phyloP scores from a whole-genome alignment of 1,139 yeast species.

The Geotrichum australiense region DNA sequence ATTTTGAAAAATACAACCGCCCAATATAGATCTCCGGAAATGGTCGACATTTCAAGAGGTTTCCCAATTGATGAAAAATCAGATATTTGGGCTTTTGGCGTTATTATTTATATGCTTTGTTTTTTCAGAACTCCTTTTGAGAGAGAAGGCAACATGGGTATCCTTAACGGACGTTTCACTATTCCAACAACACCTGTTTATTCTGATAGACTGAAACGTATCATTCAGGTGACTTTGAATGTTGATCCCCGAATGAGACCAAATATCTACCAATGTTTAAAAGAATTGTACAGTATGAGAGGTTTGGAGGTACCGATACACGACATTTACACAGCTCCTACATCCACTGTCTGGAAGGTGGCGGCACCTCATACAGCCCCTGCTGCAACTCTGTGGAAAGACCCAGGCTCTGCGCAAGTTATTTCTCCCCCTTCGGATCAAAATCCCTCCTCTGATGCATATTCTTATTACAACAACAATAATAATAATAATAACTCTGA shows the following conservation, averaged over 20 bases:
- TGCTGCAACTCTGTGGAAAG: slow-evolving; percentile 10
- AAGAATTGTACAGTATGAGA: slow-evolving; percentile 57
- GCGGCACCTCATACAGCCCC: slow-evolving; percentile 18
- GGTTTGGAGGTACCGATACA: slow-evolving; percentile 47
- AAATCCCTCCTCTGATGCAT: slow-evolving; percentile 21
- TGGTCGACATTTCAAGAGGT: slow-evolving; percentile 82
- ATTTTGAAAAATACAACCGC: slow-evolving; percentile 91
- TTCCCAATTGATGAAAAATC: slow-evolving; percentile 89
- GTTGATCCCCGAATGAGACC: slow-evolving; percentile 81
- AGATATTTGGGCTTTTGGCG: slow-evolving; percentile 96
- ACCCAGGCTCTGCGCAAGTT: slow-evolving; percentile 10
- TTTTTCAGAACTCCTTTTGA: slow-evolving; percentile 96
- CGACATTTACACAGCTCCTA: slow-evolving; percentile 25
- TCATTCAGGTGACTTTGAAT: slow-evolving; percentile 71
- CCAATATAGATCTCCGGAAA: slow-evolving; percentile 95
- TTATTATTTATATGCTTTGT: slow-evolving; percentile 82
- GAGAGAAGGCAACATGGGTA: slow-evolving; percentile 57
- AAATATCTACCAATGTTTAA: slow-evolving; percentile 73
- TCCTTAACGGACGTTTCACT: slow-evolving; percentile 52
- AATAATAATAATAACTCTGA: no score
- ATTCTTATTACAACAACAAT: slow-evolving; percentile 18
- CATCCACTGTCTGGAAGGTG: slow-evolving; percentile 19
- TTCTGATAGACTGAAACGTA: slow-evolving; percentile 34
- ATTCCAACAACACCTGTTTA: slow-evolving; percentile 45
- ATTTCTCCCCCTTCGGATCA: slow-evolving; percentile 19